Conservation (phyloP, 2,329 filamentous ascomycete species). For the Botrytis hyacinthi region DNA sequence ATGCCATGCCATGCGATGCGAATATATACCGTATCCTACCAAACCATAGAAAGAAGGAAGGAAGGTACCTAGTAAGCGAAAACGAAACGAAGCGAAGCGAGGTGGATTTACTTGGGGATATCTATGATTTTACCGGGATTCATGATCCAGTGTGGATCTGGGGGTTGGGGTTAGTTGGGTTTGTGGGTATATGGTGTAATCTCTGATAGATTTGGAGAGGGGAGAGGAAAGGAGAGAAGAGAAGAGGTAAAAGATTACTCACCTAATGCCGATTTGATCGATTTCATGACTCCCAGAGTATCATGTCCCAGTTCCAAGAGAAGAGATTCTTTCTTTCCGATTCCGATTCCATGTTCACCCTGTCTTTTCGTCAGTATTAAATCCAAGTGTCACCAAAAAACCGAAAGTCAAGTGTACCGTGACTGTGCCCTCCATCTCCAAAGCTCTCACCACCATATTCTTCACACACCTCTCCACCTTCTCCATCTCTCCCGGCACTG, state of each 20-base stretch:
- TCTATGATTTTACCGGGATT: constrained; percentile 94
- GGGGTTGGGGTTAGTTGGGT: background rate
- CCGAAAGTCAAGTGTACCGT: constrained; percentile 48
- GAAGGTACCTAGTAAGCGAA: too few species aligned
- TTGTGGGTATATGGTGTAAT: too few species aligned
- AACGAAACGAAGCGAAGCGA: background rate
- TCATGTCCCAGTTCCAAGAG: constrained; percentile 76
- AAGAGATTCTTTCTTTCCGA: constrained; percentile 81
- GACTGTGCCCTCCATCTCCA: constrained; percentile 93
- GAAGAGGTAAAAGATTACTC: background rate
- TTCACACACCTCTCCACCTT: constrained; percentile 80
- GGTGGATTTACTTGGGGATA: constrained; percentile 41
- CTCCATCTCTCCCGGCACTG: constrained; percentile 64
- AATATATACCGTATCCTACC: background rate
- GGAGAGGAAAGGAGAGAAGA: background rate
- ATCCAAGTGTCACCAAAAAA: background rate
- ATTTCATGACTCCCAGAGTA: constrained; percentile 80
- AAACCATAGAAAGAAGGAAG: background rate
- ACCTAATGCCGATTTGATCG: constrained; percentile 70
- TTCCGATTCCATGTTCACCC: constrained; percentile 81
- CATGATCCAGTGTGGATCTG: constrained; percentile 81
- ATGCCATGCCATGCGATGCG: background rate
- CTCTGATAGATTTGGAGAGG: background rate
- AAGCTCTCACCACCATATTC: constrained; percentile 84
- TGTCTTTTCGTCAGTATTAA: constrained; percentile 16